Percentiles rank a stretch among this genome's conserved stretches.
These are phyloP conservation scores for Isochrysis galbana DNA, from an alignment of 78 protist species.

Conservation along the genomic window DNA sequence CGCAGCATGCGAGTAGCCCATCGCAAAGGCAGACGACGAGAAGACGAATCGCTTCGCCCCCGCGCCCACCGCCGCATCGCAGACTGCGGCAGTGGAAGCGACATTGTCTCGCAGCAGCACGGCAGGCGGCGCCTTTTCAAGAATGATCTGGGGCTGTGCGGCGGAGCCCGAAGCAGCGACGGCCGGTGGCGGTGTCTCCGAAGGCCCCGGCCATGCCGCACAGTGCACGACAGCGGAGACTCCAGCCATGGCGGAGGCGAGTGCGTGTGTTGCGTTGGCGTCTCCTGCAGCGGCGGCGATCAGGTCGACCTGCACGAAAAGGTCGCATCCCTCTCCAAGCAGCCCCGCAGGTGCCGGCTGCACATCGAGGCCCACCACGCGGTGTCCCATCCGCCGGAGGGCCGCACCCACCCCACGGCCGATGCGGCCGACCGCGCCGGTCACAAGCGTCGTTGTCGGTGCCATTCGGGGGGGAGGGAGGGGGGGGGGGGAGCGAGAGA, in stretches of 20 bases:
- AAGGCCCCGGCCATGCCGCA: constrained; percentile 38
- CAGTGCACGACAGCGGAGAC: neutral
- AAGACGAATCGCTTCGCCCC: constrained; percentile 26
- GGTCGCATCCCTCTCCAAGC: neutral
- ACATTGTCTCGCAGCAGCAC: constrained; percentile 25
- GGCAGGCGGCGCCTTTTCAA: neutral
- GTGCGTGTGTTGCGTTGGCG: neutral
- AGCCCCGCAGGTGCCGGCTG: neutral
- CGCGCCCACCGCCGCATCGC: constrained; percentile 25
- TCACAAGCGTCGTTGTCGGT: no score
- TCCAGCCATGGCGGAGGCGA: neutral
- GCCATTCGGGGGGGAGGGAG: no score
- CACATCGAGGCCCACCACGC: neutral
- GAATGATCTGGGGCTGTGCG: neutral
- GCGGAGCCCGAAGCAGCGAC: neutral
- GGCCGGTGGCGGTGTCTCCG: constrained; percentile 24
- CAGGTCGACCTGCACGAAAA: neutral
- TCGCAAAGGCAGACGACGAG: constrained; percentile 27
- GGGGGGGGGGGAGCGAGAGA: no score
- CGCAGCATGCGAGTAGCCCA: constrained; percentile 13
- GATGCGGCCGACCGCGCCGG: constrained; percentile 25
- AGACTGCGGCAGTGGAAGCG: neutral
- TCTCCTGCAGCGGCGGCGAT: neutral
- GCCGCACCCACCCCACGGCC: constrained; percentile 13
- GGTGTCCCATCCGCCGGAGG: neutral